Evolutionary conservation across 441 rosid genomes (phyloP), one percentile per base, ranked within the genome.

Genomic region (Corymbia citriodora): DNA sequence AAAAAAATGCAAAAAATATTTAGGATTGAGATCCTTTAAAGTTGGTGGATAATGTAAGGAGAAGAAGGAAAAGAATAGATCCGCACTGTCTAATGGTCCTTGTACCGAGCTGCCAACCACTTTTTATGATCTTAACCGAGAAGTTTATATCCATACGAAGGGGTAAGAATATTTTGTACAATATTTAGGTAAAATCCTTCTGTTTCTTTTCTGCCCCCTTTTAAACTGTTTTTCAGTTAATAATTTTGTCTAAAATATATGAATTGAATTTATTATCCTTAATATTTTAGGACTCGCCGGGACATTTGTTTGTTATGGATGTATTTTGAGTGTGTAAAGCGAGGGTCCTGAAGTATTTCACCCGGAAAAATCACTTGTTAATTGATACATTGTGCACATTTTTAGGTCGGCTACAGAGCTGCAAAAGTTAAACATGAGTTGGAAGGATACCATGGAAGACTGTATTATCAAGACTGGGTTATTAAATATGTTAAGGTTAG

Each of bases 401-500:
- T 65, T 65, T n/a, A n/a, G 74, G 10, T 65, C 36, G 40, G 74
- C 40, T n/a, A n/a, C 74, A 65, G 5, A 15, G 74, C 74, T 31
- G 74, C 74, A n/a, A 65, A 65, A 31, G 36, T n/a, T 65, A 2
- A 0, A 7, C 36, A 65, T n/a, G 10, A 15, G 21, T 65, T n/a
- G 19, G 2, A 2, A n/a, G 0, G 0, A 0, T n/a, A 10, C 2
- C 0, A 1, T 15, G 74, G 74, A 65, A 7, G 6, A 1, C 2
- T 1, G 2, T 0, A 1, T n/a, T 0, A 1, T 1, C 74, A 65
- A n/a, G 36, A 5, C 74, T 7, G 10, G 19, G 5, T 14, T n/a
- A n/a, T 65, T 15, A 10, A 65, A 7, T 3, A 7, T 65, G 21
- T 65, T 31, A n/a, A 14, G 18, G 5, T 4, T 65, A 65, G 74